Base-by-base conservation (phyloP, 2,329 filamentous ascomycete species). In the Talaromyces atroroseus region DNA sequence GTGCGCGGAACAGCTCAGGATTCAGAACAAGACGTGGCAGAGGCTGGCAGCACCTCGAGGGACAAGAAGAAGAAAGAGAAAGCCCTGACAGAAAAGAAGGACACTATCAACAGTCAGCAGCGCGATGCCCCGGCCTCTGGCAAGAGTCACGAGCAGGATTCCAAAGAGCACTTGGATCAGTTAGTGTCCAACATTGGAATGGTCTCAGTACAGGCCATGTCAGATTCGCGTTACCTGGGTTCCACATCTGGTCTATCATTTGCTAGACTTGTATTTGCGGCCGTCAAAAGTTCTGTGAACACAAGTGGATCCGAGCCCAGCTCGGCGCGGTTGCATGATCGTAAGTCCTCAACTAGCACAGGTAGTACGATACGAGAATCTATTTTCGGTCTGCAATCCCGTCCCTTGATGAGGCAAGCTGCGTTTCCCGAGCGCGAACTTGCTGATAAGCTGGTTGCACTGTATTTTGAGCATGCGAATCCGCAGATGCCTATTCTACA, bases 381-480 rank as follows among this genome's bases (percentile, higher is more conserved):
- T 0, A 96, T 96, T 78, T 97, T 97, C 68, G 92, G 92, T n/a
- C 77, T 97, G 46, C 91, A 96, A 64, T 95, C 90, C 2, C 92
- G 88, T 64, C 90, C 92, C 1, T 90, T 86, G 16, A 94, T 96
- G 68, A 86, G 89, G 60, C 88, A 89, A 46, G 92, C 92, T 0
- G 80, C 85, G 0, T 96, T 97, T 64, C 94, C 94, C 0, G 84
- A 89, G 60, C 84, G 82, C 61, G 83, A 88, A 32, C 78, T 96
- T 2, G 92, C 86, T 0, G 74, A 82, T 54, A 82, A 84, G 58
- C 80, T 97, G 18, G 86, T 90, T 38, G 83, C 85, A 54, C 81
- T 96, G 38, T 97, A 96, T 71, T 97, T 97, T 71, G 90, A 96
- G 74, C 89, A 96, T 69, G 90, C 92, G 1, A 97, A 97, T 69